These are phyloP conservation scores for Ustilaginoidea virens DNA, from an alignment of 2,329 filamentous ascomycete species.

Conservation along the genomic window DNA sequence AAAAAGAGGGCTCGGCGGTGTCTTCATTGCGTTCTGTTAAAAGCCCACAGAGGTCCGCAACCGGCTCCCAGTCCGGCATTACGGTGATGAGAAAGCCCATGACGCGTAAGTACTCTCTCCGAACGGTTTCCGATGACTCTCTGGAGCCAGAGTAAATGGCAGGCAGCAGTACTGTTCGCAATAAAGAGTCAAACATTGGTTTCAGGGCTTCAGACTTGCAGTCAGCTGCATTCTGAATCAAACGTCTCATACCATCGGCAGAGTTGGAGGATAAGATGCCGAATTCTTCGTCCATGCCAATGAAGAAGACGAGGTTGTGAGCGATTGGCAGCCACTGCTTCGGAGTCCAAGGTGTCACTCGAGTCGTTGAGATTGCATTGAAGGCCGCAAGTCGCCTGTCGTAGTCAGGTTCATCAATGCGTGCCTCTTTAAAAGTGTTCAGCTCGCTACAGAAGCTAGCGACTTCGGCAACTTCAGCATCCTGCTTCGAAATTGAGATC, in stretches of 20 bases:
- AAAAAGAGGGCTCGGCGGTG: conserved; percentile 54
- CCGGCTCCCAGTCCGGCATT: conserved; percentile 52
- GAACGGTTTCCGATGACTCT: conserved; percentile 68
- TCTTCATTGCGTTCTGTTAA: conserved; percentile 51
- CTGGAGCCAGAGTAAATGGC: conserved; percentile 62
- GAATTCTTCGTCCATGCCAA: conserved; percentile 76
- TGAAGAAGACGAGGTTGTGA: conserved; percentile 78
- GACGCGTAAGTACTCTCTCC: conserved; percentile 66
- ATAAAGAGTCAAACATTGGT: conserved; percentile 37
- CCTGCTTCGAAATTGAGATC: conserved; percentile 49
- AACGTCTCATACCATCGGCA: conserved; percentile 62
- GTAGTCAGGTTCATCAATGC: conserved; percentile 78
- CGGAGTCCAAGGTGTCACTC: conserved; percentile 43
- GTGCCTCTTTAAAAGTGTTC: conserved; percentile 59
- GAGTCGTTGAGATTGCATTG: conserved; percentile 48
- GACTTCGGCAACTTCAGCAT: conserved; percentile 43
- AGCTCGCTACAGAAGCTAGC: conserved; percentile 60
- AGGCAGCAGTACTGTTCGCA: conserved; percentile 54
- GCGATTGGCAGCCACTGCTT: conserved; percentile 78
- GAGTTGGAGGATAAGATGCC: conserved; percentile 69
- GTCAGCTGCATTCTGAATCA: conserved; percentile 49
- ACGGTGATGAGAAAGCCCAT: conserved; percentile 63
- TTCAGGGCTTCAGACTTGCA: conserved; percentile 17
- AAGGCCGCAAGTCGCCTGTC: conserved; percentile 69
- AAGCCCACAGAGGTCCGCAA: conserved; percentile 60